A percentile compares a stretch with the other conserved stretches of the same genome.
phyloP scores from a whole-genome alignment of 768 basidiomycete species.

The Crepidotus variabilis region DNA sequence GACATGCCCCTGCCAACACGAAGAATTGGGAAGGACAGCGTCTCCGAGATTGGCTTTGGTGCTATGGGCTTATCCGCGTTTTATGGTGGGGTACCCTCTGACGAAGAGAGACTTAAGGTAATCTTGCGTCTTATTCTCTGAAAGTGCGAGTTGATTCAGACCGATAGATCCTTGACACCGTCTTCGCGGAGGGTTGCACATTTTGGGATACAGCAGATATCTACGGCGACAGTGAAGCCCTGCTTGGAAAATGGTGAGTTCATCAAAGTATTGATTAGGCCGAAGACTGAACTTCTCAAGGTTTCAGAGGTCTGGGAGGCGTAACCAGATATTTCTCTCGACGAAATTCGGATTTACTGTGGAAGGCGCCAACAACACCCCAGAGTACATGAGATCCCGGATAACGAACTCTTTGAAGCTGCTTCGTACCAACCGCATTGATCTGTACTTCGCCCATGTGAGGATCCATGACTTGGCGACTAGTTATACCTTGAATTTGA shows the following conservation, averaged over 20 bases:
- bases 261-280: too few relatives aligned
- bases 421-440: constrained; percentile 38
- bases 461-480: constrained; percentile 3
- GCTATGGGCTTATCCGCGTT: constrained; percentile 50
- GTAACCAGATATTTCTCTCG: constrained; percentile 54
- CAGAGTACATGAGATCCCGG: constrained; percentile 34
- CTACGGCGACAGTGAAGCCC: constrained; percentile 40
- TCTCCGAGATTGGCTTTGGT: constrained; percentile 57
- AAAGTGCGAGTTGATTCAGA: constrained; percentile 9
- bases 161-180: constrained; percentile 36
- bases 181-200: constrained; percentile 35
- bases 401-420: constrained; percentile 35
- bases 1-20: constrained; percentile 19
- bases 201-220: constrained; percentile 48
- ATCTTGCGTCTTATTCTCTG: background rate
- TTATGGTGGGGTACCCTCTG: constrained; percentile 41
- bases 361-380: constrained; percentile 21
- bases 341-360: constrained; percentile 42
- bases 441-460: constrained; percentile 46
- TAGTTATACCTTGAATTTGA: constrained; percentile 17
- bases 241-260: constrained; percentile 40
- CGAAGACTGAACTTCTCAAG: too few relatives aligned
- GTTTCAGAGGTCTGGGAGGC: constrained; percentile 50
- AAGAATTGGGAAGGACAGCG: constrained; percentile 40
- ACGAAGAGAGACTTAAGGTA: constrained; percentile 62